These are phyloP conservation scores for Lepraria neglecta DNA, from an alignment of 495 filamentous ascomycete species.

Conservation along the genomic window DNA sequence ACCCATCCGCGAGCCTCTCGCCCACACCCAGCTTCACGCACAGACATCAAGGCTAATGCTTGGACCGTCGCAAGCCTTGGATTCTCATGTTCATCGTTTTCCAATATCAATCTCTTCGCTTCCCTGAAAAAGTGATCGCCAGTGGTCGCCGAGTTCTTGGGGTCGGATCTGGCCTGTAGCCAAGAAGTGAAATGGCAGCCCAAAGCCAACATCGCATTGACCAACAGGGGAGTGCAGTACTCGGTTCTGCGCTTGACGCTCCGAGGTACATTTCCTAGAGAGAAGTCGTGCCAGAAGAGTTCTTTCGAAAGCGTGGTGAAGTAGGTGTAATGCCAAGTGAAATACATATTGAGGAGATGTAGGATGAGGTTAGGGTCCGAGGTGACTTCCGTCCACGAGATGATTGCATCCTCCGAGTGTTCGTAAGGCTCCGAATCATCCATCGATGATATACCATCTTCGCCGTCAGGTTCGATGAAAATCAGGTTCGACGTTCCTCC, in stretches of 20 bases:
- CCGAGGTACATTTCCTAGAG: constrained; percentile 52
- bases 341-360: constrained; percentile 95
- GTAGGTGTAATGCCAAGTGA: constrained; percentile 96
- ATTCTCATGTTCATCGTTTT: constrained; percentile 90
- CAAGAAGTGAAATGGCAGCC: constrained; percentile 93
- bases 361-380: constrained; percentile 68
- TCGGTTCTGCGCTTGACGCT: constrained; percentile 42
- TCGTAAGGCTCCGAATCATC: constrained; percentile 44
- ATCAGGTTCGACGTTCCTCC: constrained; percentile 94
- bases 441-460: constrained; percentile 42
- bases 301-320: constrained; percentile 89
- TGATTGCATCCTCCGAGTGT: constrained; percentile 57
- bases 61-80: constrained; percentile 91
- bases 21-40: constrained; percentile 91
- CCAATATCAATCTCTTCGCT: constrained; percentile 80
- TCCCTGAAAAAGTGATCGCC: constrained; percentile 97
- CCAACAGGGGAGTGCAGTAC: constrained; percentile 84
- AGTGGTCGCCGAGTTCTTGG: constrained; percentile 72
- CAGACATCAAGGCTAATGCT: constrained; percentile 91
- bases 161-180: constrained; percentile 59
- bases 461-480: constrained; percentile 57
- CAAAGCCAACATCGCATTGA: constrained; percentile 93
- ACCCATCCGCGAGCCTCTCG: constrained; percentile 96
- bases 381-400: constrained; percentile 84
- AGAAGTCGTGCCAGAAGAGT: constrained; percentile 83